These are phyloP conservation scores for Candolleomyces efflorescens DNA, from an alignment of 768 basidiomycete species.

Conservation along the genomic window DNA sequence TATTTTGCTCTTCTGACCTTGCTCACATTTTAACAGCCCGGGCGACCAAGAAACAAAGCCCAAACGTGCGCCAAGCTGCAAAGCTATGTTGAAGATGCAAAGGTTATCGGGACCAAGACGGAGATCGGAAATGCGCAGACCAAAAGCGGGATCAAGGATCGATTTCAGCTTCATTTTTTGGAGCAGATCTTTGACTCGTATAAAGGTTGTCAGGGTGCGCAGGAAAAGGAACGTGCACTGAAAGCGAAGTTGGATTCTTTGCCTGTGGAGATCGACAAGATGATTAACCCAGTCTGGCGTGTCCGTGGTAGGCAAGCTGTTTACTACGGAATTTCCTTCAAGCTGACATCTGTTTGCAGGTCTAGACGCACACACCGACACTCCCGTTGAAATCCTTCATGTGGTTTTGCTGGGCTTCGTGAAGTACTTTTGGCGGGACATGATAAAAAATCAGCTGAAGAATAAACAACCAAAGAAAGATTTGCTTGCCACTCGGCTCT, in stretches of 20 bases:
- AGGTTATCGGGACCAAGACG: not conserved
- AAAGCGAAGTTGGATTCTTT: not conserved
- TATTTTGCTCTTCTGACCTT: no score
- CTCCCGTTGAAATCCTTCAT: conserved; percentile 43
- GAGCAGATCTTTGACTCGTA: conserved; percentile 17
- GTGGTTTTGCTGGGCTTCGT: conserved; percentile 40
- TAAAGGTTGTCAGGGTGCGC: conserved; percentile 4
- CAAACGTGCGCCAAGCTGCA: not conserved
- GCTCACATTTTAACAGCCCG: no score
- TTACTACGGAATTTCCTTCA: not conserved
- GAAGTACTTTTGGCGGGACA: conserved; percentile 47
- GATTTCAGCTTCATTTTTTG: conserved; percentile 22
- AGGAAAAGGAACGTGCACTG: not conserved
- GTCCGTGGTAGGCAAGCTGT: conserved; percentile 14
- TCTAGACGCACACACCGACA: conserved; percentile 38
- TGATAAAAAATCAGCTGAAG: conserved; percentile 18
- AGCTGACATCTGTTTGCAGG: conserved; percentile 18
- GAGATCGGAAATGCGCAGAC: conserved; percentile 14
- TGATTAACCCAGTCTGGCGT: conserved; percentile 30
- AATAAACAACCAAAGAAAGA: conserved; percentile 20
- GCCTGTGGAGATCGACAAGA: conserved; percentile 11
- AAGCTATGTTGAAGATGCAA: no score
- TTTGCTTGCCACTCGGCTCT: conserved; percentile 21
- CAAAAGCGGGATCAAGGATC: conserved; percentile 29
- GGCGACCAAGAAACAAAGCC: no score